Base-by-base conservation (phyloP, 2,329 filamentous ascomycete species). In the Aphanoascus verrucosus region DNA sequence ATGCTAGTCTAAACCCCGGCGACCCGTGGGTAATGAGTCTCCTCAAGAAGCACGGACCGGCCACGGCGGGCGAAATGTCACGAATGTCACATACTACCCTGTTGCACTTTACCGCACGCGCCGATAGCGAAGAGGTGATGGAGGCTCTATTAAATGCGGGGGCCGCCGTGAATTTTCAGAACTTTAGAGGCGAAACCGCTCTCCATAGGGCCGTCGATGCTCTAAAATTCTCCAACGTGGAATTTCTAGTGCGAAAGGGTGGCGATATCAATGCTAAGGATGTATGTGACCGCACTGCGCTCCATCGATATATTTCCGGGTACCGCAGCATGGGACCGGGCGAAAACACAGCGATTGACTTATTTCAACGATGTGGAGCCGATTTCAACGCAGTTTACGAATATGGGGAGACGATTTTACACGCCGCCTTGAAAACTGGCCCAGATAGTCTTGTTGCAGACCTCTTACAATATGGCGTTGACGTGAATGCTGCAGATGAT, bases 211-310 rank as follows among this genome's bases (percentile, higher is more conserved):
- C 43, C 17, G 51, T 34, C 11, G 15, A 40, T 11, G 2, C 5
- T 9, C 12, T 5, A 12, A 31, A 45, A 19, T 7, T 19, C 14
- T 11, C 28, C 28, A 35, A 38, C 32, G 14, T 38, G 28, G 15
- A 5, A 23, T 34, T 42, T 43, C 48, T 50, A n/a, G 11, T 50
- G 5, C 3, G 20, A 12, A 50, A 42, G 1, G 48, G 48, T 23
- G 48, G 20, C 19, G n/a, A 41, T 34, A 15, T 32, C 6, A 23
- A 41, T 9, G 37, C 19, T 5, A 41, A 12, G 7, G 42, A 62
- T 61, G 34, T 67, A 70, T 52, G 65, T 14, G 65, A 65, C 5
- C 70, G 68, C 67, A 65, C 61, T 34, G 67, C 69, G 12, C 58
- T 68, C 17, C 32, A 37, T 37, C 14, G 8, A 20, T 19, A 17